Evolutionary conservation across 169 alveolate genomes (phyloP), one percentile per base, ranked within the genome.

Genomic region (Plasmodium vivax): DNA sequence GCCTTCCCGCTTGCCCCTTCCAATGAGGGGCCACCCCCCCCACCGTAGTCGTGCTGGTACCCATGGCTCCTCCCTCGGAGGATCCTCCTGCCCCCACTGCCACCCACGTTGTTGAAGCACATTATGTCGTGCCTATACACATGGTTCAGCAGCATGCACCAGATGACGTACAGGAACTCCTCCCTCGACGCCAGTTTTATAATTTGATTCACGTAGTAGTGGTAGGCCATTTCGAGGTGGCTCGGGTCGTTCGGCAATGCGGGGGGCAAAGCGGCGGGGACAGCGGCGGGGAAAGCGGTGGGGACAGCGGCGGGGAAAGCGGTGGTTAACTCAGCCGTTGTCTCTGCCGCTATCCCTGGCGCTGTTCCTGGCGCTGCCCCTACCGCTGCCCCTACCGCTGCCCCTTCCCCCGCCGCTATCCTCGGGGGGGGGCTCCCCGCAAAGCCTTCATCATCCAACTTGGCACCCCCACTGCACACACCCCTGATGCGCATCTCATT

Each of bases 91-190:
- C 51, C 73, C 10, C 41, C 75, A 68, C 8, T 34, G 80, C 19
- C 58, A 16, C 41, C 58, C 14, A 90, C 75, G 54, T 81, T 90
- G 14, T 71, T 82, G 6, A 90, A 90, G 51, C 90, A 81, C 92
- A 92, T 72, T 0, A 92, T 79, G 32, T 92, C 95, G 83, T 82
- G 36, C 27, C 36, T 62, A 34, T 82, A 83, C 2, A 92, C 95
- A 58, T 92, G 92, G 4, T 92, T 92, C 8, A 92, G 19, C 30
- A 92, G 41, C 34, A 92, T 12, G 32, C 83, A 51, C 95, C 95
- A 92, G 5, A 92, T 92, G 2, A 92, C 83, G 82, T 72, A 92
- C 23, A 72, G 14, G 56, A 92, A 92, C 45, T 92, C 95, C 2
- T 92, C 95, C 14, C 47, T 79, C 2, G 95, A 82, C 16, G 58